phyloP scores from a whole-genome alignment of 139 green algal species.

The Chlorella sorokiniana region DNA sequence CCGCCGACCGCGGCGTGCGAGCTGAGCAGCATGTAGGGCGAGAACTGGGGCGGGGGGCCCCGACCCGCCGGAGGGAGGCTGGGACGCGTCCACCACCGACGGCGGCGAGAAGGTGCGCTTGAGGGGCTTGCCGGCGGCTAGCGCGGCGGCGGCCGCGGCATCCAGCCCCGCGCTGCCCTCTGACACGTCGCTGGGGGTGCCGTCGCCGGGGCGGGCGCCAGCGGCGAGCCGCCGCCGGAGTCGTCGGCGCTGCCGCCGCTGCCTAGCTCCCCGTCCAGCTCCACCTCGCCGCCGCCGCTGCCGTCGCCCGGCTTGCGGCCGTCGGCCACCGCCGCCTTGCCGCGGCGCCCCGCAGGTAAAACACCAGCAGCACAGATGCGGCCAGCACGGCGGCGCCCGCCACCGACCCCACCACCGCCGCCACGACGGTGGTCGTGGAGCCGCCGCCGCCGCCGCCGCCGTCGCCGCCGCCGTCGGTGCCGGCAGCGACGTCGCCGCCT shows the following conservation, averaged over 20 bases:
- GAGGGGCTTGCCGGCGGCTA: not conserved
- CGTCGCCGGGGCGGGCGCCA: no score
- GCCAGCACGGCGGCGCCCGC: slow-evolving; percentile 7
- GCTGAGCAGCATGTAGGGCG: not conserved
- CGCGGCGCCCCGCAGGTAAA: slow-evolving; percentile 1
- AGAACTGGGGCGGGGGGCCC: not conserved
- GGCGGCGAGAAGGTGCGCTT: not conserved
- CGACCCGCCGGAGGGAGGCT: not conserved
- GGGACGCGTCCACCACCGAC: slow-evolving; percentile 25
- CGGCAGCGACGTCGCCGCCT: not conserved
- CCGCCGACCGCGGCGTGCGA: no score
- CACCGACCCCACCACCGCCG: slow-evolving; percentile 11
- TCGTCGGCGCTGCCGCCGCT: no score
- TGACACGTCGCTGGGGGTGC: not conserved
- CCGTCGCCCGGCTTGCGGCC: not conserved
- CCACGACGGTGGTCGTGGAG: not conserved
- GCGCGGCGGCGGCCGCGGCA: not conserved
- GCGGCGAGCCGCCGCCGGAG: no score
- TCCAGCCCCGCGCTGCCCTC: not conserved
- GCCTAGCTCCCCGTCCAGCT: not conserved
- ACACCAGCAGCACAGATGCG: not conserved
- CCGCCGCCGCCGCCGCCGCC: not conserved
- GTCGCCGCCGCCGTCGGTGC: no score
- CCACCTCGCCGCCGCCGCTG: not conserved
- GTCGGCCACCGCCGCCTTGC: slow-evolving; percentile 13